Conservation (phyloP, 495 filamentous ascomycete genomes). For the Annulohypoxylon moriforme region DNA sequence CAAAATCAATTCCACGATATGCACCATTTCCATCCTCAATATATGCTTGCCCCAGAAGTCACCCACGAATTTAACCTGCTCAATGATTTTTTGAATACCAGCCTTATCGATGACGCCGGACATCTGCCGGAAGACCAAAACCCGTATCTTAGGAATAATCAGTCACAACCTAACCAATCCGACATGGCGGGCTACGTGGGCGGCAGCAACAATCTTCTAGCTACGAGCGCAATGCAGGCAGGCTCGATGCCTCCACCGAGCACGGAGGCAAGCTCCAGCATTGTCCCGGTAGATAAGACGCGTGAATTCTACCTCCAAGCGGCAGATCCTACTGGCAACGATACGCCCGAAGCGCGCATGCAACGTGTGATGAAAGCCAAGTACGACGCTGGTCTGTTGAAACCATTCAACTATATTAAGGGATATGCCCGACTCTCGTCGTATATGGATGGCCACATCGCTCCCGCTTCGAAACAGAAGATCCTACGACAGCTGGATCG, state of each 20-base stretch:
- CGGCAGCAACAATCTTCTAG: constrained; percentile 54
- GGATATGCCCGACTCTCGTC: constrained; percentile 88
- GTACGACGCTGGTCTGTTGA: constrained; percentile 91
- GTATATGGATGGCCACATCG: constrained; percentile 91
- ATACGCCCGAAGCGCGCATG: constrained; percentile 93
- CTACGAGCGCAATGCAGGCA: constrained; percentile 52
- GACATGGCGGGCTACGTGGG: constrained; percentile 49
- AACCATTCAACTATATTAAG: constrained; percentile 98
- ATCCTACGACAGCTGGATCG: constrained; percentile 90
- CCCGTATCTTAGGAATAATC: constrained; percentile 52
- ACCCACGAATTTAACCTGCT: constrained; percentile 95
- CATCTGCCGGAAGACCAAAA: constrained; percentile 70
- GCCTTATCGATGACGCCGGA: constrained; percentile 81
- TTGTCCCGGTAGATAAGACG: constrained; percentile 79
- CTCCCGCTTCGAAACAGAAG: constrained; percentile 80
- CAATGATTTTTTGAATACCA: constrained; percentile 93
- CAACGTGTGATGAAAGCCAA: constrained; percentile 94
- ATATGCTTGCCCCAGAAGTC: constrained; percentile 95
- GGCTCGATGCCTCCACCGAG: constrained; percentile 60
- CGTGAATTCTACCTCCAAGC: constrained; percentile 97
- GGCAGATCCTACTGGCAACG: constrained; percentile 91
- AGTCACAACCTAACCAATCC: constrained; percentile 46
- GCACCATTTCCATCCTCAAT: constrained; percentile 92
- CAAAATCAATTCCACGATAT: constrained; percentile 92
- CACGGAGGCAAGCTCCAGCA: constrained; percentile 64